phyloP scores from a whole-genome alignment of 805 yeast species.

The Pichia pseudocactophila region DNA sequence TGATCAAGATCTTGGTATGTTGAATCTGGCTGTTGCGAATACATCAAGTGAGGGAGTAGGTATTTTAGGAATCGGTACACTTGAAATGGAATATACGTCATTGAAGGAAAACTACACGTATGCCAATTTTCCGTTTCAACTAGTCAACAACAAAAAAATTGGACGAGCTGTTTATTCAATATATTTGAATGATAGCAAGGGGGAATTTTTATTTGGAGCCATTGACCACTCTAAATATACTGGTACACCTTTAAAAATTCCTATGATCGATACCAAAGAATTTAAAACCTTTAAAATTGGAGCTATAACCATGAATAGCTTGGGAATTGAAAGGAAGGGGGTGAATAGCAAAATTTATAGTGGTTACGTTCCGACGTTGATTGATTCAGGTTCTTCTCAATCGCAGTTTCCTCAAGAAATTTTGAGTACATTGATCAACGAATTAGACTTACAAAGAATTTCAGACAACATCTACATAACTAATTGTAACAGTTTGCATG shows the following conservation, averaged over 20 bases:
- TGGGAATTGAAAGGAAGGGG: conserved; percentile 1
- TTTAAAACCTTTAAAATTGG: conserved; percentile 30
- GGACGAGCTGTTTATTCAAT: conserved; percentile 51
- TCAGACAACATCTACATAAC: neutral
- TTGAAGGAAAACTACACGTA: conserved; percentile 29
- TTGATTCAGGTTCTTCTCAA: neutral
- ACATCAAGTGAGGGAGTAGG: conserved; percentile 54
- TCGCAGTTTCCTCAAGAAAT: neutral
- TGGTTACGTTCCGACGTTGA: neutral
- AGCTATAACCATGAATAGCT: conserved; percentile 17
- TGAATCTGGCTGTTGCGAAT: conserved; percentile 70
- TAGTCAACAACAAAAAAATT: conserved; percentile 50
- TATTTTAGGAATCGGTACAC: conserved; percentile 65
- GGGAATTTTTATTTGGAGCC: conserved; percentile 62
- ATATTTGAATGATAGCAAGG: conserved; percentile 43
- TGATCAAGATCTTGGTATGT: conserved; percentile 35
- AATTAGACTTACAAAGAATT: neutral
- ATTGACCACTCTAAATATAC: conserved; percentile 53
- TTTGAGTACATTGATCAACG: neutral
- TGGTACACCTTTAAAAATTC: conserved; percentile 42
- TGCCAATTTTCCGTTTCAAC: conserved; percentile 55
- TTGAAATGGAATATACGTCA: conserved; percentile 49
- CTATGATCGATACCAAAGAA: conserved; percentile 34
- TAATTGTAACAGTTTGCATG: neutral
- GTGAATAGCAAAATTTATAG: neutral